Base-by-base conservation (phyloP, 345 rosid genomes). In the Pelargonium nanum region DNA sequence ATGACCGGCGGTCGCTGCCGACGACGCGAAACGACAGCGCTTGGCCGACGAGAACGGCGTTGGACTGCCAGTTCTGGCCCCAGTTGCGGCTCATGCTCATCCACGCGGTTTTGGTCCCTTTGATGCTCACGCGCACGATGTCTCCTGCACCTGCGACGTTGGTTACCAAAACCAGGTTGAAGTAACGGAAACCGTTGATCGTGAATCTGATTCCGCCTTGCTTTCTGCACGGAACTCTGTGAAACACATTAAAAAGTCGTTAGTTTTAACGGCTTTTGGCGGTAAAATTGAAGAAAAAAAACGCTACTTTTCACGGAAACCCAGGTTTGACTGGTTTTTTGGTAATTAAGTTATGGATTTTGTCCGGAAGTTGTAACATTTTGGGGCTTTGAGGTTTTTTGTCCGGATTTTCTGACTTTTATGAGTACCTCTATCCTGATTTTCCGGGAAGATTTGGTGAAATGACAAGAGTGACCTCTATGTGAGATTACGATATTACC, bases 51-150 rank as follows among this genome's bases (percentile, higher is more conserved):
- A 92, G 77, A 4, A 81, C 79, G 34, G 89, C 82, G 65, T 86
- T 88, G 48, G 96, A 87, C 55, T 91, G 97, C 97, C 97, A 91
- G 67, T 92, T 92, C 61, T 92, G 98, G 24, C 98, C 98, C 98
- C 98, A 92, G 79, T 92, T 92, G 0, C 98, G 83, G 76, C 97
- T 92, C 98, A 92, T 80, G 63, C 74, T 73, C 65, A 89, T 25
- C 98, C 97, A 92, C 0, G 69, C 82, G 0, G 94, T 89, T 22
- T 73, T 77, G 20, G 86, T 26, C 16, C 98, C 98, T 30, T 92
- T 92, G 0, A 92, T 70, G 69, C 87, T 83, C 19, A 84, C 88
- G 64, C 77, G 78, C 75, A 71, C 79, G 44, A 93, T 66, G 60
- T 93, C 96, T 21, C 99, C 99, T 45, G 97, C 91, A 0, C 99